Conservation (phyloP, 164 flowering plant species). For the Dillenia turbinata region DNA sequence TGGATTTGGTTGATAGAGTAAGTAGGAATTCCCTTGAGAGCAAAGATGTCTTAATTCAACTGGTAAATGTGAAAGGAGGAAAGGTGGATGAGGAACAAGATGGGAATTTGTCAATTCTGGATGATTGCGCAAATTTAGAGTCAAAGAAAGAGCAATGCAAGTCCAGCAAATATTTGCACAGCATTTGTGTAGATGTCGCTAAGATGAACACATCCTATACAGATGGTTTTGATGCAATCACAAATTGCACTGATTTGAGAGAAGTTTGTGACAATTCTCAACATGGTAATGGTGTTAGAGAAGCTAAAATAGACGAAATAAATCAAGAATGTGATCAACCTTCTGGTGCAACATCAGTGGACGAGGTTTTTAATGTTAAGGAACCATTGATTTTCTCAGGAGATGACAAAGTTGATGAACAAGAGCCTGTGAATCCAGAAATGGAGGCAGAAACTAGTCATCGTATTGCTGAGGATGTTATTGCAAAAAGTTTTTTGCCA, state of each 20-base stretch:
- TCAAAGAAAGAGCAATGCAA: slow-evolving; percentile 1
- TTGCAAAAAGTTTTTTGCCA: too few species aligned
- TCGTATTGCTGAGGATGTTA: too few species aligned
- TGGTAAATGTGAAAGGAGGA: background rate
- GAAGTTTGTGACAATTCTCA: slow-evolving; percentile 2
- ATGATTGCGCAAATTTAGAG: too few species aligned
- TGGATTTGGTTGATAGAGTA: slow-evolving; percentile 6
- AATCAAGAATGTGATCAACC: slow-evolving; percentile 9
- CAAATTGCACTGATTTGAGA: slow-evolving; percentile 3
- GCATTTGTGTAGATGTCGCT: slow-evolving; percentile 6
- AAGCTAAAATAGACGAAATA: slow-evolving; percentile 7
- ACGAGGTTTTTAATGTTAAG: slow-evolving; percentile 1
- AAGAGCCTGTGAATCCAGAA: slow-evolving; percentile 4
- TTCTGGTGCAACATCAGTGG: slow-evolving; percentile 1
- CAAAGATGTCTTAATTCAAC: slow-evolving; percentile 4
- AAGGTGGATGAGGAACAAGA: slow-evolving; percentile 1
- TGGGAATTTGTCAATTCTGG: background rate
- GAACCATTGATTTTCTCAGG: slow-evolving; percentile 9
- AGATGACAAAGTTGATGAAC: slow-evolving; percentile 2
- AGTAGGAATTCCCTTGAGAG: slow-evolving; percentile 6
- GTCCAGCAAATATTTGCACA: background rate
- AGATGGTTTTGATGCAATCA: slow-evolving; percentile 4
- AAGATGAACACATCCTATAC: slow-evolving; percentile 1
- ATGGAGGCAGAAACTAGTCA: too few species aligned
- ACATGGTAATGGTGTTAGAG: slow-evolving; percentile 4